Conservation (phyloP, 2,329 filamentous ascomycete genomes). For the Fusarium lyarnte region DNA sequence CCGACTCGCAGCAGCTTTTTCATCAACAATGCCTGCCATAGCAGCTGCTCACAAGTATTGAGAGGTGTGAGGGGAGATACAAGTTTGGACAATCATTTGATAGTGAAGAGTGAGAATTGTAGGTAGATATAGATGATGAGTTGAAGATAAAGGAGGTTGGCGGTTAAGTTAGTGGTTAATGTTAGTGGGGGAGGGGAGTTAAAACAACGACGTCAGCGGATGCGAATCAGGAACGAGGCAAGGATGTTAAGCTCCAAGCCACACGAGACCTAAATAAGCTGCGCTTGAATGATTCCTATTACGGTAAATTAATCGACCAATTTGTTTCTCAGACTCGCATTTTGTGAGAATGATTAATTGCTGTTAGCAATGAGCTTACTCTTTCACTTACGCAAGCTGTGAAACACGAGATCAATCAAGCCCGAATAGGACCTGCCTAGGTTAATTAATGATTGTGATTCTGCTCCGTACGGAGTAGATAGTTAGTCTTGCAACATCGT, state of each 20-base stretch:
- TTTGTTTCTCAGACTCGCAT: not conserved
- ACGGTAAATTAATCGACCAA: not conserved
- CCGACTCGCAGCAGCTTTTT: conserved; percentile 39
- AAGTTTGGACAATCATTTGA: not conserved
- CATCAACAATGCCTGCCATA: conserved; percentile 45
- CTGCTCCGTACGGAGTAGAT: not conserved
- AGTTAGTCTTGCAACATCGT: not conserved
- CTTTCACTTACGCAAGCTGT: not conserved
- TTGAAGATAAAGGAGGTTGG: not conserved
- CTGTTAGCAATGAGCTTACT: not conserved
- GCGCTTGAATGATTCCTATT: conserved; percentile 1
- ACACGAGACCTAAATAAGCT: not conserved
- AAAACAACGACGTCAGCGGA: conserved; percentile 28
- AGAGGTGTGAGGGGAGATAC: not conserved
- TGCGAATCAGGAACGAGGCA: conserved; percentile 19
- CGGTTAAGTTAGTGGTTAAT: not conserved
- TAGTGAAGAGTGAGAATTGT: not conserved
- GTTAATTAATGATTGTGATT: not conserved
- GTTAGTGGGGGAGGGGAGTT: conserved; percentile 18
- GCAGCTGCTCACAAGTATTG: not conserved
- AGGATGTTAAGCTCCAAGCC: conserved; percentile 9
- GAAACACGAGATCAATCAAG: not conserved
- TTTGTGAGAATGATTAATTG: not conserved
- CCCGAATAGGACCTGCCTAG: not conserved
- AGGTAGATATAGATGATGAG: conserved; percentile 3